Base-by-base conservation (phyloP, 2,329 filamentous ascomycete genomes). In the Verticillium dahliae region DNA sequence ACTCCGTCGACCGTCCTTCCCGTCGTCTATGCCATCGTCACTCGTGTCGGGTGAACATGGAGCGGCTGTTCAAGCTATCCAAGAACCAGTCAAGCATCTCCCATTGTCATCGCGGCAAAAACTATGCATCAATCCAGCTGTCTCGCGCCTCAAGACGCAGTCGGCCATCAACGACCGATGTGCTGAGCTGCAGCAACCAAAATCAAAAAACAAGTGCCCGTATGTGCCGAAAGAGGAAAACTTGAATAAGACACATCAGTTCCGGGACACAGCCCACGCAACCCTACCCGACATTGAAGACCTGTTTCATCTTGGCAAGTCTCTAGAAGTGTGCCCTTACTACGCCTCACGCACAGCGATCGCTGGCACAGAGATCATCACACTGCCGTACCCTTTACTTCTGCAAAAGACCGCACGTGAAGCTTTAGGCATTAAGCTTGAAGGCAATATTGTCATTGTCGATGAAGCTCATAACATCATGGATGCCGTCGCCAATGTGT, bases 381-480 rank as follows among this genome's bases (percentile, higher is more conserved):
- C 94, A 0, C 78, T 99, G 18, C 95, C 95, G 0, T 99, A 99
- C 71, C 94, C 94, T 1, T 76, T 99, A 6, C 81, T 99, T 0
- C 79, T 99, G 3, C 95, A 98, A 70, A 90, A 88, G 68, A 90
- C 87, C 4, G 93, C 95, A 0, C 83, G 95, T 57, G 93, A 98
- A 63, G 92, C 95, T 0, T 81, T 99, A 0, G 89, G 90, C 0
- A 87, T 99, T 54, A 94, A 90, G 31, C 76, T 99, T 9, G 92
- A 96, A 68, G 87, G 88, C 5, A 95, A 96, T 69, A 81, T 99
- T 0, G 87, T 99, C n/a, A 90, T 99, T 33, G 91, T 99, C 57
- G 95, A 99, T 67, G 95, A 99, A 78, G 95, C 95, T 0, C 95
- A 99, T 72, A 99, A 99, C 70, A 85, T 99, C 59, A 97, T 97